Evolutionary conservation across 805 yeast species (phyloP).

Genomic region (Dipodascopsis uninucleata): DNA sequence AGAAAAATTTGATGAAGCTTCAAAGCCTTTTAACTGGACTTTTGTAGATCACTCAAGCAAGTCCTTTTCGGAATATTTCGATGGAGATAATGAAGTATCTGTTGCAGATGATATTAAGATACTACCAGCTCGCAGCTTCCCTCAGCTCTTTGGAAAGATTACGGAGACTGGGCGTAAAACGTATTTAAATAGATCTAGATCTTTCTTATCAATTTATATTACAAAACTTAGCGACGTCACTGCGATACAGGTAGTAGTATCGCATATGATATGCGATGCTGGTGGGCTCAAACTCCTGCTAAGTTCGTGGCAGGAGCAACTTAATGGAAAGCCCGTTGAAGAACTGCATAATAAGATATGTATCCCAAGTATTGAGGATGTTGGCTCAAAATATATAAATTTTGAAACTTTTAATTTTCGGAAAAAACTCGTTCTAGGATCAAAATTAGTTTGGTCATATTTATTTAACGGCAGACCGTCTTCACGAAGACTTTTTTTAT

Average conservation of each 20-base stretch:
- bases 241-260: neutral
- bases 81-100: neutral
- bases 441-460: neutral
- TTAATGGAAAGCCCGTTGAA: neutral
- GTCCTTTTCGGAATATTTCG: neutral
- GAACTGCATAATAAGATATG: neutral
- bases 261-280: neutral
- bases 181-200: neutral
- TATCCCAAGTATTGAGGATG: neutral
- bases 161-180: neutral
- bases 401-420: neutral
- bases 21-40: neutral
- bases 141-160: neutral
- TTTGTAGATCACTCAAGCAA: neutral
- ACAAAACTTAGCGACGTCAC: neutral
- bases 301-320: neutral
- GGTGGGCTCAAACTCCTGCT: neutral
- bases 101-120: neutral
- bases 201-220: neutral
- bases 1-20: neutral
- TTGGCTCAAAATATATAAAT: neutral
- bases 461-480: neutral
- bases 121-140: neutral
- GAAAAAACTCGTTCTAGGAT: neutral
- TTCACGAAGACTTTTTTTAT: neutral